Evolutionary conservation across 768 basidiomycete genomes (phyloP).

Genomic region (Boletus sensibilis): DNA sequence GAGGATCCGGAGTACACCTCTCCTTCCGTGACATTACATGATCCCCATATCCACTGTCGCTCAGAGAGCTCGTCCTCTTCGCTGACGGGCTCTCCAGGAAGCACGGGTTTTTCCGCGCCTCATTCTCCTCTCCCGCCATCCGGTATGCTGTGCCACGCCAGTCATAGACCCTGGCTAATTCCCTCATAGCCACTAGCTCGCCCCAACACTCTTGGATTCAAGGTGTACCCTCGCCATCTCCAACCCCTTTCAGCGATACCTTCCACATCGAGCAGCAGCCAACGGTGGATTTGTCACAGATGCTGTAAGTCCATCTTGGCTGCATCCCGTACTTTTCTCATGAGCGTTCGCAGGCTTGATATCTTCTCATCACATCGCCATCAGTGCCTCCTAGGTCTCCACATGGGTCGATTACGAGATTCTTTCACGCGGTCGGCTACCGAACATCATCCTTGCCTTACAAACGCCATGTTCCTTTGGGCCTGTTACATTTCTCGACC

Average conservation of each 20-base stretch:
- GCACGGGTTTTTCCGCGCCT: constrained; percentile 50
- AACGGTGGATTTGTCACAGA: constrained; percentile 59
- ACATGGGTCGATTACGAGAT: constrained; percentile 64
- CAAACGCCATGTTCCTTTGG: constrained; percentile 83
- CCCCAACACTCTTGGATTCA: constrained; percentile 53
- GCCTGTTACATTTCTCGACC: constrained; percentile 78
- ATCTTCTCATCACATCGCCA: constrained; percentile 74
- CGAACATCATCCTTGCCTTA: constrained; percentile 70
- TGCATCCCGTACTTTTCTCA: constrained; percentile 5
- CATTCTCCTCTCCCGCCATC: constrained; percentile 60
- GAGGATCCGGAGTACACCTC: constrained; percentile 73
- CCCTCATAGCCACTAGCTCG: constrained; percentile 42
- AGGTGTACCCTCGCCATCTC: constrained; percentile 50
- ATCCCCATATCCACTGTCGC: constrained; percentile 51
- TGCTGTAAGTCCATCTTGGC: constrained; percentile 50
- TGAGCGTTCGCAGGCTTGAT: constrained; percentile 51
- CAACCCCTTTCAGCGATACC: constrained; percentile 53
- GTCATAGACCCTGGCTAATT: background rate
- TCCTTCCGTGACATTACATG: constrained; percentile 66
- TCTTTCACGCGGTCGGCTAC: constrained; percentile 50
- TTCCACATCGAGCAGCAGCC: constrained; percentile 46
- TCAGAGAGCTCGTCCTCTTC: constrained; percentile 55
- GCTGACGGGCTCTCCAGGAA: constrained; percentile 48
- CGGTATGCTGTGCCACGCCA: constrained; percentile 34
- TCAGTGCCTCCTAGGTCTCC: constrained; percentile 70